These are phyloP conservation scores for Daldinia loculata DNA, from an alignment of 495 filamentous ascomycete species.

Conservation along the genomic window DNA sequence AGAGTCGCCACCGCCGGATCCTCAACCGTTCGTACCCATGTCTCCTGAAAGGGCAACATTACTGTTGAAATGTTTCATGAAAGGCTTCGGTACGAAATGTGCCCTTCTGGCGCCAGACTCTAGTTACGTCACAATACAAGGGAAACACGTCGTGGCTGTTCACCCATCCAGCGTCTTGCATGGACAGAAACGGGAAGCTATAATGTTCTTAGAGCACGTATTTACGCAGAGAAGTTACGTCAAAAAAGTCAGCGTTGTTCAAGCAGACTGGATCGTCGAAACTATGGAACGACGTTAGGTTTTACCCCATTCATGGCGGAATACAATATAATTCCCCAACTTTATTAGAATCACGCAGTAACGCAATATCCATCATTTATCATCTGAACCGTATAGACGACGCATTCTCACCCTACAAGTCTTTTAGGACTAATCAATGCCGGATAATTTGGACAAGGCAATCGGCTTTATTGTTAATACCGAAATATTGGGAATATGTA, in stretches of 20 bases:
- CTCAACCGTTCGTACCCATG: slow-evolving; percentile 57
- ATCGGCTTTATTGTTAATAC: too few species aligned
- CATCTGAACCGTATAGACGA: too few species aligned
- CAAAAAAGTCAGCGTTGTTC: slow-evolving; percentile 84
- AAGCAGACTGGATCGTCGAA: slow-evolving; percentile 87
- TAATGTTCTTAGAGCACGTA: slow-evolving; percentile 96
- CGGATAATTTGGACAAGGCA: too few species aligned
- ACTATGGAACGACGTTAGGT: slow-evolving; percentile 49
- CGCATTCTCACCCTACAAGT: too few species aligned
- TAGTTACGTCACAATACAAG: slow-evolving; percentile 83
- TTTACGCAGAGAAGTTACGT: slow-evolving; percentile 93
- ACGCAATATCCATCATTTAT: too few species aligned
- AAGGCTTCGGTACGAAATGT: slow-evolving; percentile 82
- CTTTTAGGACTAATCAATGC: too few species aligned
- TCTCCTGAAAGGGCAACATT: slow-evolving; percentile 62
- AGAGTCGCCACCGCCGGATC: slow-evolving; percentile 51
- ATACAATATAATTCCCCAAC: too few species aligned
- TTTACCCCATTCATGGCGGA: too few species aligned
- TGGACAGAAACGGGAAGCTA: slow-evolving; percentile 88
- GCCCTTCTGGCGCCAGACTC: slow-evolving; percentile 84
- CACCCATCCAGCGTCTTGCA: slow-evolving; percentile 89
- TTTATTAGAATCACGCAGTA: too few species aligned
- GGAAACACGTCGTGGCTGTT: slow-evolving; percentile 85
- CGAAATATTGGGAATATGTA: too few species aligned
- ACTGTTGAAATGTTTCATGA: slow-evolving; percentile 82